Conservation (phyloP, 257 asterid genomes). For the Solanum tacnaense region DNA sequence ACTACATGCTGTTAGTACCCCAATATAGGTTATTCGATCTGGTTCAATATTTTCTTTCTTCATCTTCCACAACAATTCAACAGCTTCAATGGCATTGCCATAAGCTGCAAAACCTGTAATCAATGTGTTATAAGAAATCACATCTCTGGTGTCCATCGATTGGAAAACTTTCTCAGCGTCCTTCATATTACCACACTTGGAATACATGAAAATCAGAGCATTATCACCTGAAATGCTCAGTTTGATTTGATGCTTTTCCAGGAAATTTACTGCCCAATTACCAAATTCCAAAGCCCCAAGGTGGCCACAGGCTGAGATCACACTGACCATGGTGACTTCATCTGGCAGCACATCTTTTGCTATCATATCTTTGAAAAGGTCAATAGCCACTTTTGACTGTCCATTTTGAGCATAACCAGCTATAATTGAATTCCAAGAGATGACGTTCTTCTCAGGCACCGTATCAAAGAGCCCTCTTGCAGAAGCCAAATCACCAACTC, state of each 20-base stretch:
- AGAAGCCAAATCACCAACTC: slow-evolving; percentile 42
- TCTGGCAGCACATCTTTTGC: slow-evolving; percentile 32
- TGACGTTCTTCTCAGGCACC: slow-evolving; percentile 46
- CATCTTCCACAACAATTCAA: slow-evolving; percentile 41
- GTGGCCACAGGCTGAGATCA: slow-evolving; percentile 74
- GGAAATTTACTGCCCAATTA: slow-evolving; percentile 30
- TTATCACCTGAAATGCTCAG: slow-evolving; percentile 36
- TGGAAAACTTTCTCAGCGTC: slow-evolving; percentile 34
- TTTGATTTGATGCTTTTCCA: slow-evolving; percentile 21
- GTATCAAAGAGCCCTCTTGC: slow-evolving; percentile 45
- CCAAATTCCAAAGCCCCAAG: slow-evolving; percentile 64
- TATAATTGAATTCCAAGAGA: slow-evolving; percentile 73
- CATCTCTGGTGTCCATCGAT: slow-evolving; percentile 47
- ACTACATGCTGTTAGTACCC: slow-evolving; percentile 62
- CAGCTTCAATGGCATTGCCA: slow-evolving; percentile 47
- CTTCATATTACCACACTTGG: slow-evolving; percentile 64
- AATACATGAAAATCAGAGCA: slow-evolving; percentile 64
- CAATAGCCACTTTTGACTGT: slow-evolving; percentile 45
- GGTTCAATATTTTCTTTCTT: slow-evolving; percentile 32
- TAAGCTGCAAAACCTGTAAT: slow-evolving; percentile 66
- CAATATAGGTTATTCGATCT: slow-evolving; percentile 47
- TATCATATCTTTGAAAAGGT: slow-evolving; percentile 50
- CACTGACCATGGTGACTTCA: slow-evolving; percentile 58
- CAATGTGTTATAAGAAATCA: slow-evolving; percentile 53
- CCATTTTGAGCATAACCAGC: slow-evolving; percentile 75